Base-by-base conservation (phyloP, 2,329 filamentous ascomycete genomes). In the Trichoderma simmonsii region DNA sequence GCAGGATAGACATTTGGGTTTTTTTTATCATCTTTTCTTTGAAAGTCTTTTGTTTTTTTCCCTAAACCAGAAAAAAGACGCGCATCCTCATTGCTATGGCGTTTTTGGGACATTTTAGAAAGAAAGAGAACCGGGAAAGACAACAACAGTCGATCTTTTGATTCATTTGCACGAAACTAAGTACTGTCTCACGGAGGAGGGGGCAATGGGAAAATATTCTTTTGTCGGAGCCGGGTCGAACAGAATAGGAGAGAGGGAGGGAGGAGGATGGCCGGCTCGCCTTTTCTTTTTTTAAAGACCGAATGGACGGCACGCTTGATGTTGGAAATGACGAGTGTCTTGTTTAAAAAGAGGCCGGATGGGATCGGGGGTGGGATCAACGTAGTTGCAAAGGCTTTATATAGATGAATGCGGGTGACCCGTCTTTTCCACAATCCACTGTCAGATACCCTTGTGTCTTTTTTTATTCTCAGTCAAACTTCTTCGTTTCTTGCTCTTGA, bases 51-150 rank as follows among this genome's bases (percentile, higher is more conserved):
- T 26, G 39, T 43, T 72, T 66, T 67, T 67, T 54, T 61, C 62
- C 64, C 65, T 73, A 43, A 68, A 32, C 48, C 57, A 62, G 57
- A 63, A 63, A 63, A 63, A 70, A 70, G 70, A 74, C 71, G 77
- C 70, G 73, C 56, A 77, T 76, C 73, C 75, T 73, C 75, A 78
- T 79, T 77, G 73, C 70, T 70, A 72, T 62, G 78, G 79, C 79
- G 79, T 80, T 80, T 77, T 77, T 73, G 76, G 70, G 74, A 71
- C 69, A 73, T 63, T 63, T 54, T 76, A 77, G 75, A 77, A 72
- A 72, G 72, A 73, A 73, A 72, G 72, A 73, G 67, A 64, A 70
- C 57, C 26, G 56, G 36, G 26, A 67, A 57, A 73, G 54, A 72
- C 60, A 30, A 72, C 60, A 30, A 71, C 34, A 28, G 70, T 71